Base-by-base conservation (phyloP, 176 grass and related monocot genomes). In the Avena eriantha region DNA sequence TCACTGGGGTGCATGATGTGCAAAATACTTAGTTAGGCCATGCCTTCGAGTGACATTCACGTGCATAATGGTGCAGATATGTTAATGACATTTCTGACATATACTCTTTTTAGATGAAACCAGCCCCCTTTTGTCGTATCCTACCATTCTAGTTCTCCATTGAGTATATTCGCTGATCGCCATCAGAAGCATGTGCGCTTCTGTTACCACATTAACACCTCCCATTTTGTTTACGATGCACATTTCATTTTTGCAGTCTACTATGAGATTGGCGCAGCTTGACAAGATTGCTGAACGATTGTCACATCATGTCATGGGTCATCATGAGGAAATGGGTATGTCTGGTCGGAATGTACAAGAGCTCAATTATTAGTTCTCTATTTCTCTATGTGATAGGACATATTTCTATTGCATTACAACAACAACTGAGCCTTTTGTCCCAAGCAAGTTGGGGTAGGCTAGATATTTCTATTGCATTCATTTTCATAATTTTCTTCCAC, bases 311-410 rank as follows among this genome's bases (percentile, higher is more conserved):
- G 97, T 99, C 85, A 94, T 96, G 97, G 90, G 93, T 53, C 97
- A 99, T 47, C 89, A 97, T 90, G 92, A 99, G 88, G 84, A 96
- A 91, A 99, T 99, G 97, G 97, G 97, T 93, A 94, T 85, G 90
- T 90, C 77, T 71, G 15, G 73, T 72, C 56, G 68, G 56, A 87
- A 12, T 75, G 73, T 74, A 67, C 12, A 69, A 82, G 78, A 76
- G 29, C 41, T 82, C 69, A 61, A 18, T 15, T 74, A 79, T 83
- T 74, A 39, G 13, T 66, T 80, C 24, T 22, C 65, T 70, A 67
- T 61, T 84, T 75, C 10, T 68, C 49, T 69, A 3, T 3, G 12
- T n/a, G 41, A 76, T 59, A 69, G 3, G 15, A 76, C 68, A 80
- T n/a, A 29, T 80, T 41, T 41, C 39, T 41, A 41, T 7, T 41